Percentiles rank a stretch among this genome's conserved stretches.
Evolutionary conservation across 345 rosid species (phyloP).

Genomic region (Anacardium occidentale): DNA sequence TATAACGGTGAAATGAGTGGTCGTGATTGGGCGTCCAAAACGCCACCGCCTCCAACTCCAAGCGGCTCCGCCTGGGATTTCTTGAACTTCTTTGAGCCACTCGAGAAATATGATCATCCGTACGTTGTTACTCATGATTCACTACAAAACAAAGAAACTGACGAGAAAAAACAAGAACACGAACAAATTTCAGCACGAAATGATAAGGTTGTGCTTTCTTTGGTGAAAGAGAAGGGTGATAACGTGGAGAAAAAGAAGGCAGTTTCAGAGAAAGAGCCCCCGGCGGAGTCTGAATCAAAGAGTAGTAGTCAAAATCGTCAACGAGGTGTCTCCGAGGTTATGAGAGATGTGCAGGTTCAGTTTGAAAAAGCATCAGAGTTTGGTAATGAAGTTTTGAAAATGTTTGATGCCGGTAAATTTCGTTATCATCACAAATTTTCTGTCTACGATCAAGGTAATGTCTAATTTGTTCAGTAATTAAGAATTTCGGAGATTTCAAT

Average conservation of each 20-base stretch:
- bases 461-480: neutral
- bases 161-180: neutral
- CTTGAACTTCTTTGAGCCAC: constrained; percentile 56
- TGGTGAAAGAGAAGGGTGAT: neutral
- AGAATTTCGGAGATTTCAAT: neutral
- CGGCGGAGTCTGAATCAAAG: constrained; percentile 12
- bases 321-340: constrained; percentile 22
- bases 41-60: constrained; percentile 57
- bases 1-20: constrained; percentile 8
- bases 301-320: constrained; percentile 15
- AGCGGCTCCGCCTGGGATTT: constrained; percentile 59
- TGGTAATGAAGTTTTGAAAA: constrained; percentile 35
- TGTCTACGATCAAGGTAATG: constrained; percentile 28
- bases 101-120: constrained; percentile 38
- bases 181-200: constrained; percentile 1
- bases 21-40: constrained; percentile 17
- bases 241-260: constrained; percentile 18
- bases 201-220: neutral
- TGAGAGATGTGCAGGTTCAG: constrained; percentile 32
- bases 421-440: constrained; percentile 32
- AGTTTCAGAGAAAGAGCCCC: constrained; percentile 20
- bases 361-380: constrained; percentile 47
- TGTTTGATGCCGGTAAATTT: constrained; percentile 42
- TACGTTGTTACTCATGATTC: neutral
- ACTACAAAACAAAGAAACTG: constrained; percentile 19